A percentile compares a stretch with the other conserved stretches of the same genome.
These are phyloP conservation scores for Nicotiana attenuata DNA, from an alignment of 257 asterid genomes.

Conservation along the genomic window DNA sequence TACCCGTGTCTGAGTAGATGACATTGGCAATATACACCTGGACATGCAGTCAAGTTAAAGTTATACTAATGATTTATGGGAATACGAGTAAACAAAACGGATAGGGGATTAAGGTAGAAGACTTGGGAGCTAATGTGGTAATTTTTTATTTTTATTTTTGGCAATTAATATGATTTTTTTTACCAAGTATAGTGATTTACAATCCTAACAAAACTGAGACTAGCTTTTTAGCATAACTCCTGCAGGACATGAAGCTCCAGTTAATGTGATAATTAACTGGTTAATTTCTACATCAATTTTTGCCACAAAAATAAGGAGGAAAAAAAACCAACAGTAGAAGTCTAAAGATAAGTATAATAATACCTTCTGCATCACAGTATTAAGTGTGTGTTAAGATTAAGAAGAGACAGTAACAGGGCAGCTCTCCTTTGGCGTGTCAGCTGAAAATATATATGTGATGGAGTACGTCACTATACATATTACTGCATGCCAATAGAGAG, in stretches of 20 bases:
- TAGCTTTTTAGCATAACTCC: too few species aligned
- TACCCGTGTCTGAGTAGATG: too few species aligned
- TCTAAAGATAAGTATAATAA: not conserved
- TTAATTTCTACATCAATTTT: not conserved
- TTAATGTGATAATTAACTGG: not conserved
- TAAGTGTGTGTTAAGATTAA: conserved; percentile 11
- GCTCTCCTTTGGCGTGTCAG: conserved; percentile 66
- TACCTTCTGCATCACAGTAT: not conserved
- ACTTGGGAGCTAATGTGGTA: not conserved
- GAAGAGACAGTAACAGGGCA: conserved; percentile 50
- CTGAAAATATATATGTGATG: not conserved
- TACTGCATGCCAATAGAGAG: conserved; percentile 45
- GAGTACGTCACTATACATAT: not conserved
- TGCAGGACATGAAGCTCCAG: too few species aligned
- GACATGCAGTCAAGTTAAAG: too few species aligned
- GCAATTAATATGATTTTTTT: too few species aligned
- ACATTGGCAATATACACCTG: too few species aligned
- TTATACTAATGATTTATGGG: not conserved
- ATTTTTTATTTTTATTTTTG: too few species aligned
- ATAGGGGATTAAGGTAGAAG: not conserved
- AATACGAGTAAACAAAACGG: not conserved
- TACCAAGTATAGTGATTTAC: too few species aligned
- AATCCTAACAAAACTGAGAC: too few species aligned
- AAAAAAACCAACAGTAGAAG: not conserved
- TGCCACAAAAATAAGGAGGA: too few species aligned